Conservation (phyloP, 768 basidiomycete species). For the Lentinula sp. region DNA sequence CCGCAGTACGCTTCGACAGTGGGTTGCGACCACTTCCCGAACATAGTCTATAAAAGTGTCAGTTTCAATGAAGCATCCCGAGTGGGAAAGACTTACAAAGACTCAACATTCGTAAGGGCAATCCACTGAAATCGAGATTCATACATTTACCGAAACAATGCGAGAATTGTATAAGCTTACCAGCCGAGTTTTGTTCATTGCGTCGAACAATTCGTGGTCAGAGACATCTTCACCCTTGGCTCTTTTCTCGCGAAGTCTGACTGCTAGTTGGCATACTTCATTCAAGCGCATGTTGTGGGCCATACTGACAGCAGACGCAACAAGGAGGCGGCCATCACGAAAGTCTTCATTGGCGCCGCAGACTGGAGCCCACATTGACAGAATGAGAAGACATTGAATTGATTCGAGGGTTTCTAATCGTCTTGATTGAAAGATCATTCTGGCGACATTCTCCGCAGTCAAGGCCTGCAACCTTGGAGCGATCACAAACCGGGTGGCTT, state of each 20-base stretch:
- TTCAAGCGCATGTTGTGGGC: conserved; percentile 33
- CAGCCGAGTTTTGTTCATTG: conserved; percentile 30
- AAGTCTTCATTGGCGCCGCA: conserved; percentile 11
- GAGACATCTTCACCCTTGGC: conserved; percentile 17
- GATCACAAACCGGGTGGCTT: conserved; percentile 23
- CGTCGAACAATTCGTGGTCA: conserved; percentile 16
- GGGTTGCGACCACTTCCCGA: conserved; percentile 29
- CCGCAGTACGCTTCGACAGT: conserved; percentile 22
- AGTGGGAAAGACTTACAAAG: conserved; percentile 20
- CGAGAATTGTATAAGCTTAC: conserved; percentile 16
- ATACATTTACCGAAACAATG: background rate
- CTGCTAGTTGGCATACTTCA: conserved; percentile 25
- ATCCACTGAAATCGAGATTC: conserved; percentile 23
- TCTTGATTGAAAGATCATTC: conserved; percentile 32
- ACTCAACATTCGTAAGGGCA: conserved; percentile 23
- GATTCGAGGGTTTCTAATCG: conserved; percentile 26
- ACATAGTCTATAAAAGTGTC: conserved; percentile 22
- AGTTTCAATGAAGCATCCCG: background rate
- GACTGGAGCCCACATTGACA: conserved; percentile 34
- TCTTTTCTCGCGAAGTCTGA: conserved; percentile 17
- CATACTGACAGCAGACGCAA: conserved; percentile 31
- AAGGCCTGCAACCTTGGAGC: conserved; percentile 27
- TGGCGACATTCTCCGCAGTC: conserved; percentile 31
- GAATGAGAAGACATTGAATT: conserved; percentile 30
- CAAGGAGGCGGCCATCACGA: background rate